Evolutionary conservation across 2,329 filamentous ascomycete species (phyloP).

Genomic region (Aaosphaeria arxii): DNA sequence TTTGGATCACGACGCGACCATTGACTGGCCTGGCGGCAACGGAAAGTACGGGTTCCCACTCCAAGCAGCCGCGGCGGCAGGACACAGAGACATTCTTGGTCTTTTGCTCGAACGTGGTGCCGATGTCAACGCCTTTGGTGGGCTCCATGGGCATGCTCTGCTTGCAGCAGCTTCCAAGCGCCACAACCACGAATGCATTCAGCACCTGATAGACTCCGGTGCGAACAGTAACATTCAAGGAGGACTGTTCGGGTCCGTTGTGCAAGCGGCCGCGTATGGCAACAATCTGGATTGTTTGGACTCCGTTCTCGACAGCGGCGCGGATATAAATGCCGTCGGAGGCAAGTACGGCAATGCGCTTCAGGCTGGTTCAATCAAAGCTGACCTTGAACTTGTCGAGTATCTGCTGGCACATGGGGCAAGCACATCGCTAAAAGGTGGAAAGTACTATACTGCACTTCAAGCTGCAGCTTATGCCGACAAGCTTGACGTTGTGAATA

Average conservation of each 20-base stretch:
- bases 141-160: constrained; percentile 15
- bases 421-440: constrained; percentile 12
- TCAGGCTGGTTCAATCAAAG: constrained; percentile 1
- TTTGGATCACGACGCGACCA: background rate
- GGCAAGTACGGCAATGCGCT: constrained; percentile 3
- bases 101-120: constrained; percentile 6
- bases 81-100: constrained; percentile 6
- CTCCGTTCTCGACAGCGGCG: constrained; percentile 1
- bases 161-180: constrained; percentile 9
- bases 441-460: constrained; percentile 19
- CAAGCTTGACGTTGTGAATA: constrained; percentile 12
- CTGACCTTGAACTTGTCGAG: constrained; percentile 12
- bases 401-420: constrained; percentile 11
- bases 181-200: background rate
- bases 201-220: constrained; percentile 1
- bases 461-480: constrained; percentile 20
- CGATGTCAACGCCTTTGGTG: constrained; percentile 12
- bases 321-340: background rate
- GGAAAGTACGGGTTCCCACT: constrained; percentile 17
- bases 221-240: background rate
- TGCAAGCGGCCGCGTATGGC: constrained; percentile 3
- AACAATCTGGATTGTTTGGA: constrained; percentile 2
- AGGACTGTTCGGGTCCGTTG: background rate
- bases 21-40: constrained; percentile 8
- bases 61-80: constrained; percentile 8